Conservation (phyloP, 768 basidiomycete genomes). For the Lactarius sanguifluus region DNA sequence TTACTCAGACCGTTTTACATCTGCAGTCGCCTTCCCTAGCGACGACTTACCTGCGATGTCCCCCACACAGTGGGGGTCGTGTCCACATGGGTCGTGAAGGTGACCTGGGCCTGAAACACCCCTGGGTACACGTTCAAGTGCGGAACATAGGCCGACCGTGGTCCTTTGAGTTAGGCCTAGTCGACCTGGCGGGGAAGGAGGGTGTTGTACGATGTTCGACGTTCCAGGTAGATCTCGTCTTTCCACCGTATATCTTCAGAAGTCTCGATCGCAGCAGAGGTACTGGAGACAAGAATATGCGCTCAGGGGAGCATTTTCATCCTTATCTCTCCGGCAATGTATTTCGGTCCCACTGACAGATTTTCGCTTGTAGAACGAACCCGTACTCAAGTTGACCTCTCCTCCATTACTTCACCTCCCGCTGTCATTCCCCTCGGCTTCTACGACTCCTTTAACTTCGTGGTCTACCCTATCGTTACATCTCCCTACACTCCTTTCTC, state of each 20-base stretch:
- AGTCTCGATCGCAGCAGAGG: constrained; percentile 8
- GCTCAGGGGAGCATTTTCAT: constrained; percentile 8
- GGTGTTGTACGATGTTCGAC: constrained; percentile 72
- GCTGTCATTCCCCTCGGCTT: constrained; percentile 56
- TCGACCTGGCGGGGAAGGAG: constrained; percentile 57
- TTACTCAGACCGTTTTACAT: constrained; percentile 72
- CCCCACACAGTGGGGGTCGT: constrained; percentile 36
- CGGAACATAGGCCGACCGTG: constrained; percentile 66
- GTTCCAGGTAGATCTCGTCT: constrained; percentile 60
- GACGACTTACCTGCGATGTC: constrained; percentile 67
- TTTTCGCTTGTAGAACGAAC: constrained; percentile 48
- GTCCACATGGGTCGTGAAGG: constrained; percentile 22
- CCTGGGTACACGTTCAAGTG: constrained; percentile 76
- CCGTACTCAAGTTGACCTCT: constrained; percentile 47
- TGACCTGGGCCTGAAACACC: constrained; percentile 60
- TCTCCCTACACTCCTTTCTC: constrained; percentile 57
- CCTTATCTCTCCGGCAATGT: constrained; percentile 3
- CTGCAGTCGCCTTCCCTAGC: constrained; percentile 74
- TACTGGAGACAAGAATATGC: neutral
- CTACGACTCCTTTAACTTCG: constrained; percentile 59
- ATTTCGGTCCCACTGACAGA: constrained; percentile 10
- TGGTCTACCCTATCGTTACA: constrained; percentile 69
- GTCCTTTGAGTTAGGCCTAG: constrained; percentile 74
- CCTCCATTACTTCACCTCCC: constrained; percentile 70
- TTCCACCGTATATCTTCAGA: constrained; percentile 27